Evolutionary conservation across 768 basidiomycete species (phyloP).

Genomic region (Russula vinacea): DNA sequence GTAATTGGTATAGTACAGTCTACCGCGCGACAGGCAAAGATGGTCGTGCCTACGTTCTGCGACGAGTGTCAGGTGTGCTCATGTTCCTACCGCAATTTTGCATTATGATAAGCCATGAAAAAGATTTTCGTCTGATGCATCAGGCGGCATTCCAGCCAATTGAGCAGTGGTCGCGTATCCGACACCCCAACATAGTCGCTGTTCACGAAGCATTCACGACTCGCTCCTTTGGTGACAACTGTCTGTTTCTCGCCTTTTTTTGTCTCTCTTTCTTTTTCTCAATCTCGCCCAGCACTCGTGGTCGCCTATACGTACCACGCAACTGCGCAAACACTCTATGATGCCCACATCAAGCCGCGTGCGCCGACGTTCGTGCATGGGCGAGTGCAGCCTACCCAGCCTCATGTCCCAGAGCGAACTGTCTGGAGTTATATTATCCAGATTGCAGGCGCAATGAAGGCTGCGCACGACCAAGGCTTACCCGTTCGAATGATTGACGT

Average conservation of each 20-base stretch:
- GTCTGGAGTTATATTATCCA: conserved; percentile 94
- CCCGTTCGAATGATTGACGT: conserved; percentile 81
- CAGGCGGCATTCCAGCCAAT: conserved; percentile 79
- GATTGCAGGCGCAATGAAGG: conserved; percentile 81
- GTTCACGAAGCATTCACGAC: conserved; percentile 95
- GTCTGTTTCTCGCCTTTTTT: conserved; percentile 47
- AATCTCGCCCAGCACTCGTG: conserved; percentile 62
- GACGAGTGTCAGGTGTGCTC: conserved; percentile 81
- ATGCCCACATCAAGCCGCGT: conserved; percentile 67
- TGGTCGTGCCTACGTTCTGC: conserved; percentile 70
- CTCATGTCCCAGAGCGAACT: conserved; percentile 65
- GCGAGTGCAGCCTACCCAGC: conserved; percentile 38
- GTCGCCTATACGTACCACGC: conserved; percentile 90
- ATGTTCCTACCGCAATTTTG: background rate
- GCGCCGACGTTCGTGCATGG: conserved; percentile 40
- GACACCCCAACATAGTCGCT: conserved; percentile 80
- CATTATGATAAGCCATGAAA: conserved; percentile 6
- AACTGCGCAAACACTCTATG: conserved; percentile 74
- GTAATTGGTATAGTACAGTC: conserved; percentile 80
- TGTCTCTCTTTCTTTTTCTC: conserved; percentile 21
- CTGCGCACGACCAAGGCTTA: conserved; percentile 75
- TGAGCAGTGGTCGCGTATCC: conserved; percentile 80
- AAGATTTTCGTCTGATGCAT: conserved; percentile 81
- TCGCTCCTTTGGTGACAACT: conserved; percentile 85
- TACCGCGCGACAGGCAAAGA: conserved; percentile 83